These are phyloP conservation scores for Gymnopilus dilepis DNA, from an alignment of 768 basidiomycete genomes.

Conservation along the genomic window DNA sequence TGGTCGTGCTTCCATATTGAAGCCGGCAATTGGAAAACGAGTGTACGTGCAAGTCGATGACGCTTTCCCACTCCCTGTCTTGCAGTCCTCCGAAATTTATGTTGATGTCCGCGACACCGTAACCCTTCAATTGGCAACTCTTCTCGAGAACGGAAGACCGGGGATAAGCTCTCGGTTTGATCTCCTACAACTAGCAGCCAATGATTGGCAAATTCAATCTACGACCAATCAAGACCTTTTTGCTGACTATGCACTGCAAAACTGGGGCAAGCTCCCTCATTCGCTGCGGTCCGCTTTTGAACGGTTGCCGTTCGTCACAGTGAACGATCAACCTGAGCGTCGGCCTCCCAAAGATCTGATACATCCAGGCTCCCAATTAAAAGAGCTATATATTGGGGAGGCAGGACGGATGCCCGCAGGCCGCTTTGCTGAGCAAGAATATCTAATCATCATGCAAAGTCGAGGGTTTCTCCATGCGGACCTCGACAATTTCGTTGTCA, in stretches of 20 bases:
- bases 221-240: constrained; percentile 26
- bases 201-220: constrained; percentile 34
- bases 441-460: constrained; percentile 13
- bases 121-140: constrained; percentile 3
- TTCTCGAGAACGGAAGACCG: constrained; percentile 4
- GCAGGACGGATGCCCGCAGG: constrained; percentile 24
- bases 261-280: constrained; percentile 21
- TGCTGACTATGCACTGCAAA: constrained; percentile 31
- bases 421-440: constrained; percentile 3
- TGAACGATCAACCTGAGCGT: constrained; percentile 18
- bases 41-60: constrained; percentile 12
- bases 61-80: constrained; percentile 16
- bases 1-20: background rate
- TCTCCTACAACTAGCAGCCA: constrained; percentile 31
- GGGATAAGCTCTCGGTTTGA: constrained; percentile 14
- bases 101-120: constrained; percentile 14
- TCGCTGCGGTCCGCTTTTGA: constrained; percentile 11
- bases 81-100: constrained; percentile 9
- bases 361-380: constrained; percentile 36
- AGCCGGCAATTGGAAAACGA: background rate
- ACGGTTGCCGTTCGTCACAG: constrained; percentile 34
- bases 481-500: constrained; percentile 35
- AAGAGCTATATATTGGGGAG: constrained; percentile 28
- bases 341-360: constrained; percentile 30
- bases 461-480: constrained; percentile 32